A percentile compares a stretch with the other conserved stretches of the same genome.
These are phyloP conservation scores for Nakazawaea pomicola DNA, from an alignment of 805 yeast genomes.

Conservation along the genomic window DNA sequence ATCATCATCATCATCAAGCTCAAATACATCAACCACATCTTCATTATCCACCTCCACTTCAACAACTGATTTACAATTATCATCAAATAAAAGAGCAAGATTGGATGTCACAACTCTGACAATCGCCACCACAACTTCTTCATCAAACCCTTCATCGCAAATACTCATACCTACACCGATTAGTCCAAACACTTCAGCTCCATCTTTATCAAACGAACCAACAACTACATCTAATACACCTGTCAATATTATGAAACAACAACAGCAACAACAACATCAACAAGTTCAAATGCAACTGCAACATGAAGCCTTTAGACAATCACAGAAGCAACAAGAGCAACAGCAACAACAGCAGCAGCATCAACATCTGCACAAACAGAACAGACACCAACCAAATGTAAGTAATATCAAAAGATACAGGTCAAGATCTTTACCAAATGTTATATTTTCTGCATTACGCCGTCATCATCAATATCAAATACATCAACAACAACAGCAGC, in stretches of 20 bases:
- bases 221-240: conserved; percentile 9
- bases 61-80: not conserved
- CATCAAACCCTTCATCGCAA: not conserved
- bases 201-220: not conserved
- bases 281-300: not conserved
- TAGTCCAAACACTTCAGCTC: conserved; percentile 1
- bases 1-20: not conserved
- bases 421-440: conserved; percentile 13
- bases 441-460: conserved; percentile 8
- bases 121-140: not conserved
- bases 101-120: not conserved
- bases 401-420: conserved; percentile 7
- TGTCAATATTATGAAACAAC: not conserved
- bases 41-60: not conserved
- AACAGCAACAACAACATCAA: not conserved
- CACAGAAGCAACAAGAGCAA: not conserved
- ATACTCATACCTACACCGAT: conserved; percentile 4
- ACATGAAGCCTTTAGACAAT: not conserved
- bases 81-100: conserved; percentile 7
- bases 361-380: no score
- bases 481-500: no score
- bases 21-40: not conserved
- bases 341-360: conserved; percentile 1
- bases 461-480: no score
- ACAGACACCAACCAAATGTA: conserved; percentile 5